phyloP scores from a whole-genome alignment of 495 filamentous ascomycete species.

The Collariella sp. region DNA sequence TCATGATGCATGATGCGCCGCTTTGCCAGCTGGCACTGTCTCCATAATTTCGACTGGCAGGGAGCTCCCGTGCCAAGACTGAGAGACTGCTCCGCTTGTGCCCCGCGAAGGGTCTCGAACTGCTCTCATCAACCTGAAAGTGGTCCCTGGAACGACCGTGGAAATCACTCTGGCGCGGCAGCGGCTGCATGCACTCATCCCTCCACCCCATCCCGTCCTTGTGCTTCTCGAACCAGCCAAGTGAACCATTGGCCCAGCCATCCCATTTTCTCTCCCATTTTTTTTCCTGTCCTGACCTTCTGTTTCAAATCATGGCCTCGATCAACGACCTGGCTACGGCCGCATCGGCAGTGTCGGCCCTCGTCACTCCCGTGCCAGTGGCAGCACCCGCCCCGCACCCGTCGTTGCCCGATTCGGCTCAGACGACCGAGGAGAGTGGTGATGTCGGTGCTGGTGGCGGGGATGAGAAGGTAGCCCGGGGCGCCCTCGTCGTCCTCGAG shows the following conservation, averaged over 20 bases:
- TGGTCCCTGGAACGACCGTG: neutral
- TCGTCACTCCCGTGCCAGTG: conserved; percentile 14
- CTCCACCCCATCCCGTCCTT: neutral
- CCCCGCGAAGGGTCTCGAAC: too few relatives aligned
- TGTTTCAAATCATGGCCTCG: conserved; percentile 31
- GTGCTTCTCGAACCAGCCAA: neutral
- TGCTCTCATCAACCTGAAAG: too few relatives aligned
- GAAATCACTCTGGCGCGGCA: neutral
- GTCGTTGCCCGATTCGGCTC: conserved; percentile 4
- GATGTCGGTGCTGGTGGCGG: neutral
- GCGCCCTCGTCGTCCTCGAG: conserved; percentile 81
- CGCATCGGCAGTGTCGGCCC: conserved; percentile 31
- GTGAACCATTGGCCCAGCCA: conserved; percentile 5
- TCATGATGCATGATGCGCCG: too few relatives aligned
- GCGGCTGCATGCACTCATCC: neutral
- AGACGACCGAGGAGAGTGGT: neutral
- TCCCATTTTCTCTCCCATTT: neutral
- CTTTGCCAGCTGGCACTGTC: too few relatives aligned
- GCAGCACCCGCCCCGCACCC: conserved; percentile 7
- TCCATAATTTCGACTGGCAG: too few relatives aligned
- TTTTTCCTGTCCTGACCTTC: neutral
- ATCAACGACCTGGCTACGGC: conserved; percentile 39
- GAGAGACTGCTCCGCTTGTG: too few relatives aligned
- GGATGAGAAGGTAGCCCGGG: conserved; percentile 35
- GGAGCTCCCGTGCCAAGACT: too few relatives aligned